Percentiles rank a stretch among this genome's conserved stretches.
These are phyloP conservation scores for Penicilliopsis zonata DNA, from an alignment of 495 filamentous ascomycete genomes.

Conservation along the genomic window DNA sequence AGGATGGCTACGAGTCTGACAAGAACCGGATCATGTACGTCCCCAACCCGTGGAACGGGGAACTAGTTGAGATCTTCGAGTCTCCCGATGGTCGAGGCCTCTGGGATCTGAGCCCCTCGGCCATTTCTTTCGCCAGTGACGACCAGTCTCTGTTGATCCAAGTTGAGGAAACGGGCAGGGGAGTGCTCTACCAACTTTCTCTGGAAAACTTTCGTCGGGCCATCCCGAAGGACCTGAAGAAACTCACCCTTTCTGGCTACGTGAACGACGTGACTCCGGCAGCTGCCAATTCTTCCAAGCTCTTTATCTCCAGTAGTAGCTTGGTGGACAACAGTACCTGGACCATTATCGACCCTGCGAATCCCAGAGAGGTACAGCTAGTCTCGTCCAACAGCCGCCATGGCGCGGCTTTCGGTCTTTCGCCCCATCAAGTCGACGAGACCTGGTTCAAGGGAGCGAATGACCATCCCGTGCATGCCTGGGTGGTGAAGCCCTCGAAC, in stretches of 20 bases:
- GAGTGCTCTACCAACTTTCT: slow-evolving; percentile 51
- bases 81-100: slow-evolving; percentile 47
- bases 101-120: slow-evolving; percentile 59
- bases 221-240: slow-evolving; percentile 38
- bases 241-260: slow-evolving; percentile 47
- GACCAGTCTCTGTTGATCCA: slow-evolving; percentile 51
- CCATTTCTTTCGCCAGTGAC: slow-evolving; percentile 53
- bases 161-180: slow-evolving; percentile 54
- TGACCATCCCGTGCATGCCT: slow-evolving; percentile 60
- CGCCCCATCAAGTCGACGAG: slow-evolving; percentile 46
- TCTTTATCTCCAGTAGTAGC: slow-evolving; percentile 55
- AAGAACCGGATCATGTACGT: slow-evolving; percentile 68
- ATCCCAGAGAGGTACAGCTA: slow-evolving; percentile 22
- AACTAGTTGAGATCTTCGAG: slow-evolving; percentile 47
- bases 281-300: slow-evolving; percentile 28
- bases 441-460: slow-evolving; percentile 58
- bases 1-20: slow-evolving; percentile 82
- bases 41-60: slow-evolving; percentile 42
- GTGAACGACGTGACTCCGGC: slow-evolving; percentile 47
- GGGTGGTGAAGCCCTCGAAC: slow-evolving; percentile 67
- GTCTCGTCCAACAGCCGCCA: slow-evolving; percentile 56
- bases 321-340: slow-evolving; percentile 60
- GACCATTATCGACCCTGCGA: slow-evolving; percentile 42
- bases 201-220: slow-evolving; percentile 36
- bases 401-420: slow-evolving; percentile 61